phyloP scores from a whole-genome alignment of 2,329 filamentous ascomycete species.

The Diaporthe sp. region DNA sequence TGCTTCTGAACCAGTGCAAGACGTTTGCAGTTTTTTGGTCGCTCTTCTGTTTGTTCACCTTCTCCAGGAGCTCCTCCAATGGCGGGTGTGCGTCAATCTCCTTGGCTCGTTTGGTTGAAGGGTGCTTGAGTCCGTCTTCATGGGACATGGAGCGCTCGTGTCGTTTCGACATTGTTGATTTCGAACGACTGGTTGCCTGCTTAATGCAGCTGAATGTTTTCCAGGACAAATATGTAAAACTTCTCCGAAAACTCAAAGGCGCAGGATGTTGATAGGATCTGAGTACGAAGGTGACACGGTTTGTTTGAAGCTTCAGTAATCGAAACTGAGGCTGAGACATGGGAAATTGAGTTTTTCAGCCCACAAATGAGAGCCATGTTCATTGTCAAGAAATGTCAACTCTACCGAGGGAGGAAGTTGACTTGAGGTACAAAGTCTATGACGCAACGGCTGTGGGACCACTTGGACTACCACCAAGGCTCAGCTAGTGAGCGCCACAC shows the following conservation, averaged over 20 bases:
- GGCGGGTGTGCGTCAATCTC: constrained; percentile 46
- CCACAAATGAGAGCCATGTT: rapidly evolving
- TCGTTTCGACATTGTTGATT: constrained; percentile 40
- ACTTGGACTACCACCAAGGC: background rate
- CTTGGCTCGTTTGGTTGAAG: constrained; percentile 48
- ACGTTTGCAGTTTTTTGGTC: constrained; percentile 40
- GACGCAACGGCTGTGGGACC: background rate
- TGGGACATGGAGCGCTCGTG: constrained; percentile 44
- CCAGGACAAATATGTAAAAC: rapidly evolving
- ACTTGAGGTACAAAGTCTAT: constrained; percentile 3
- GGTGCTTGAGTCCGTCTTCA: constrained; percentile 46
- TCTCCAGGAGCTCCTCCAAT: constrained; percentile 38
- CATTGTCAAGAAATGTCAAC: background rate
- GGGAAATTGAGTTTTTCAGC: background rate
- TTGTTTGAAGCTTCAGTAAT: background rate
- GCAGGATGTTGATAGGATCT: no score
- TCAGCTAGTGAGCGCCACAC: background rate
- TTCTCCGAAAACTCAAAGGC: no score
- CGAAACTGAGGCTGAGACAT: background rate
- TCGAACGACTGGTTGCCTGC: background rate
- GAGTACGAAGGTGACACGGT: background rate
- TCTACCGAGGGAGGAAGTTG: background rate
- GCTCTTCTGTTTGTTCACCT: constrained; percentile 35
- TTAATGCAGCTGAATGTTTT: background rate
- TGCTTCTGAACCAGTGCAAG: constrained; percentile 47